A percentile compares a stretch with the other conserved stretches of the same genome.
phyloP scores from a whole-genome alignment of 495 filamentous ascomycete genomes.

The Tuber brumale region DNA sequence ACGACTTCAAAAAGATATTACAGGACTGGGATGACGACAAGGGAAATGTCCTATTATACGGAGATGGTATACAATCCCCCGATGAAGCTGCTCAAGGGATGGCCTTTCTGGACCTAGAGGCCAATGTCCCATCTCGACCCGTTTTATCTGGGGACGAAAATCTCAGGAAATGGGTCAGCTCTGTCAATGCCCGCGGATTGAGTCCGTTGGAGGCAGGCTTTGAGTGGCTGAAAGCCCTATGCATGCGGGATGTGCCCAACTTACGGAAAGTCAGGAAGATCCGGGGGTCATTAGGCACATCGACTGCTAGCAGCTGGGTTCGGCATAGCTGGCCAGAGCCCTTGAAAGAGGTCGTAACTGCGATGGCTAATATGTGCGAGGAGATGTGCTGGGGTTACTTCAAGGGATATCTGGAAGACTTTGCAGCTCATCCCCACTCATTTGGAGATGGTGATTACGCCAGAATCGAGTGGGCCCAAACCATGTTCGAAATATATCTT shows the following conservation, averaged over 20 bases:
- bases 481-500: constrained; percentile 80
- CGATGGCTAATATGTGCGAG: constrained; percentile 32
- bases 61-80: constrained; percentile 47
- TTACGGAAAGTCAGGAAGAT: constrained; percentile 24
- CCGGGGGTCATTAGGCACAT: constrained; percentile 21
- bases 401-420: constrained; percentile 17
- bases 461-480: constrained; percentile 56
- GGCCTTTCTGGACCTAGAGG: constrained; percentile 40
- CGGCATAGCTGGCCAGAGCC: constrained; percentile 38
- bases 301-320: constrained; percentile 34
- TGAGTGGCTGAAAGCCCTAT: constrained; percentile 58
- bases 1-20: constrained; percentile 53
- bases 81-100: constrained; percentile 41
- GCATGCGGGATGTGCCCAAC: constrained; percentile 46
- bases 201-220: constrained; percentile 59
- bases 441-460: constrained; percentile 40
- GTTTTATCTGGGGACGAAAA: constrained; percentile 54
- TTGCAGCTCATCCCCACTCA: constrained; percentile 6
- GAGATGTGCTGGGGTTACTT: constrained; percentile 36
- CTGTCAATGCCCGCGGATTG: constrained; percentile 52
- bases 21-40: constrained; percentile 57
- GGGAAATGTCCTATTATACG: constrained; percentile 52
- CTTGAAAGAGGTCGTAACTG: constrained; percentile 26
- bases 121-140: constrained; percentile 31
- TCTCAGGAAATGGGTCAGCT: constrained; percentile 52